Evolutionary conservation across 2,329 filamentous ascomycete genomes (phyloP), one percentile per base, ranked within the genome.

Genomic region (Sporothrix schenckii): DNA sequence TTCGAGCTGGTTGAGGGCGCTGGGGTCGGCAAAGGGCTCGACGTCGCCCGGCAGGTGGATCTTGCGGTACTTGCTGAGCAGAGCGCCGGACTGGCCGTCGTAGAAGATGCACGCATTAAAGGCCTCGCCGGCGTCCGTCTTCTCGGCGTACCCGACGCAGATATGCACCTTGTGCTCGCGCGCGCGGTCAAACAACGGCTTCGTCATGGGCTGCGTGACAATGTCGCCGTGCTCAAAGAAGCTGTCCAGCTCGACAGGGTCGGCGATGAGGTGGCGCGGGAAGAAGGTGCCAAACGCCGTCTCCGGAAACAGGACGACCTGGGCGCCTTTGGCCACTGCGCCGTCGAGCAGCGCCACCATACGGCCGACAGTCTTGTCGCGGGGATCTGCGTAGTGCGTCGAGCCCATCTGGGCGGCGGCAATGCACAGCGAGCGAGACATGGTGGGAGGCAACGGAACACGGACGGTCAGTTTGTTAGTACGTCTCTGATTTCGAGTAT

Each of bases 261-360:
- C 81, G 14, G 79, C 75, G 72, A 86, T 82, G 47, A 86, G 77
- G 73, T 85, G 81, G 2, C 84, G 81, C 0, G 85, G 85, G 75
- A 87, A 87, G 80, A 88, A 87, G 0, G 85, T 87, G 2, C 84
- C 86, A 24, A 87, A 80, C 16, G 85, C 82, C 21, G 81, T 80
- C 76, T 87, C 85, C 0, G 85, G 85, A 72, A 84, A 87, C 53
- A 87, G 80, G 4, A 87, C 81, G 1, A 87, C 75, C 72, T 84
- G 79, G 50, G 83, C 84, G 9, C 80, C 80, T 68, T 83, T 76
- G 3, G 77, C 69, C 0, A 80, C 79, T 4, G 85, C 85, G 53
- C 80, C 76, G 27, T 82, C 78, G 30, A 88, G 80, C 39, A 87
- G 80, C 44, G 77, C 77, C 72, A 86, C 75, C 78, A 87, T 84